Percentiles rank a stretch among this genome's conserved stretches.
Evolutionary conservation across 2,329 filamentous ascomycete species (phyloP).

Genomic region (Sclerotinia subarctica): DNA sequence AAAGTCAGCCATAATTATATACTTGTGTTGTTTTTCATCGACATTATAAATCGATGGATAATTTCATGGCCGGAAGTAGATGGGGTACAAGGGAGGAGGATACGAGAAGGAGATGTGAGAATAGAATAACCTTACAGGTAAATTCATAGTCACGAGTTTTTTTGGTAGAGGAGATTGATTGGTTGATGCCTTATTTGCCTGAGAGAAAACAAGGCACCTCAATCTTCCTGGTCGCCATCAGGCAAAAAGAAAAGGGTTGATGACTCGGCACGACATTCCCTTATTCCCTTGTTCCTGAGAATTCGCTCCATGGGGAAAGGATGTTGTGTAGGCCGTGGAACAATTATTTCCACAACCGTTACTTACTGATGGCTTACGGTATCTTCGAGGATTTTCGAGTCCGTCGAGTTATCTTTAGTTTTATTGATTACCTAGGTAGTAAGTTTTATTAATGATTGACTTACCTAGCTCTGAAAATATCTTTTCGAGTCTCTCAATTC

Average conservation of each 20-base stretch:
- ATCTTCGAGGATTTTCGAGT: too few species aligned
- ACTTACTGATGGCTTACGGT: neutral
- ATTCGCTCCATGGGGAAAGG: too few species aligned
- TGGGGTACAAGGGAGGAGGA: slow-evolving; percentile 3
- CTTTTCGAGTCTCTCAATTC: neutral
- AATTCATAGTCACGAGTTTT: neutral
- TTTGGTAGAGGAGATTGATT: neutral
- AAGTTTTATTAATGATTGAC: too few species aligned
- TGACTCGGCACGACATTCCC: neutral
- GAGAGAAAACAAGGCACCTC: neutral
- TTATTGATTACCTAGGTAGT: too few species aligned
- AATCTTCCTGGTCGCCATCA: neutral
- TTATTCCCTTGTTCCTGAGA: too few species aligned
- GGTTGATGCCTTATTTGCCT: neutral
- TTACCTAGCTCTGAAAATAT: neutral
- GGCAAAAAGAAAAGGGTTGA: neutral
- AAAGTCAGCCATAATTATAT: slow-evolving; percentile 45
- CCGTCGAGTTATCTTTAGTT: too few species aligned
- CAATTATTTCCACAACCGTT: neutral
- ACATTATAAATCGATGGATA: slow-evolving; percentile 2
- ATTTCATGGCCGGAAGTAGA: neutral
- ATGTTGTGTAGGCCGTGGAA: neutral
- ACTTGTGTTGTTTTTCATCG: neutral
- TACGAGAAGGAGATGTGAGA: neutral
- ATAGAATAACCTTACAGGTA: neutral